Percentiles rank a stretch among this genome's conserved stretches.
phyloP scores from a whole-genome alignment of 1,284 basidiomycete species.

The Coniophora puteana region DNA sequence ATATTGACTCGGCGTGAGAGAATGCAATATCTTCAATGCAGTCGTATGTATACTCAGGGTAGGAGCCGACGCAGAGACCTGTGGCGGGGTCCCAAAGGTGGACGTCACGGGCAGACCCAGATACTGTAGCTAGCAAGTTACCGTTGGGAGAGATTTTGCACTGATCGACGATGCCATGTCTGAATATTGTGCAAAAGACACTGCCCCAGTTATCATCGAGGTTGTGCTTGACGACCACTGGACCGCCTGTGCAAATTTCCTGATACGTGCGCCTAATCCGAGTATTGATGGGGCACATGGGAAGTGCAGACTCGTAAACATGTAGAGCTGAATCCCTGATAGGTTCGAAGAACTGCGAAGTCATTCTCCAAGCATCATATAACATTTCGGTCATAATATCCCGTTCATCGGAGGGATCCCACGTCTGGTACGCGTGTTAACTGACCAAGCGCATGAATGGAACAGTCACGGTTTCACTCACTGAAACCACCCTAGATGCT shows the following conservation, averaged over 20 bases:
- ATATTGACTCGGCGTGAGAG: too few relatives aligned
- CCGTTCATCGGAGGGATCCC: conserved; percentile 4
- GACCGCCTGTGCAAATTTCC: conserved; percentile 10
- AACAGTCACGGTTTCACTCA: conserved; percentile 19
- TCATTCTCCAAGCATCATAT: conserved; percentile 16
- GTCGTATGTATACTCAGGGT: too few relatives aligned
- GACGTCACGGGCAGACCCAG: conserved; percentile 14
- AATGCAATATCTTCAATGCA: too few relatives aligned
- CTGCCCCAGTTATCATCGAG: conserved; percentile 10
- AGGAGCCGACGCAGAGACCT: too few relatives aligned
- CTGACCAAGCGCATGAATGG: neutral
- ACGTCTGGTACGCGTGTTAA: conserved; percentile 6
- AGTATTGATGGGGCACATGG: neutral
- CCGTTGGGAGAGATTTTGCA: conserved; percentile 16
- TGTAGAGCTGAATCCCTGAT: conserved; percentile 22
- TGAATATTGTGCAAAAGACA: conserved; percentile 9
- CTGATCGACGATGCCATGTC: conserved; percentile 9
- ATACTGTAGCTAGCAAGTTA: conserved; percentile 15
- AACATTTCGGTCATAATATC: conserved; percentile 11
- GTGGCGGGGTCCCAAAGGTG: conserved; percentile 20
- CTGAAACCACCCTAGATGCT: conserved; percentile 13
- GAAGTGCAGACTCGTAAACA: conserved; percentile 15
- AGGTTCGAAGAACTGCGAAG: conserved; percentile 17
- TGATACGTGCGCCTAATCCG: conserved; percentile 4
- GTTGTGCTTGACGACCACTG: conserved; percentile 3